phyloP scores from a whole-genome alignment of 179 eudicot genomes.

The Camellia oleifera region DNA sequence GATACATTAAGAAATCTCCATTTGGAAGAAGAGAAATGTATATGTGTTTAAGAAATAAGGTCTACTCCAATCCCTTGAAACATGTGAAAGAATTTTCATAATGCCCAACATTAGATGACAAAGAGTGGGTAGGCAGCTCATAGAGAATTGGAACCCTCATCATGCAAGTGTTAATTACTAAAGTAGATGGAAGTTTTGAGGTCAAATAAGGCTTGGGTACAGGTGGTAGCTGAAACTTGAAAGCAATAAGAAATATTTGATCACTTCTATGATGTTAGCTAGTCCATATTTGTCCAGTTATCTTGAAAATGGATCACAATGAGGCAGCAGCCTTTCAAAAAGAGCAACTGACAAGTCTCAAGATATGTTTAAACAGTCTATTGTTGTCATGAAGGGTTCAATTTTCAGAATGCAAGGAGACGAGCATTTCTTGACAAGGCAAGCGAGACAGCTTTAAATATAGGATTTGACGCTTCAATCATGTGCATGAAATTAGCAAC shows the following conservation, averaged over 20 bases:
- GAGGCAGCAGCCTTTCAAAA: neutral
- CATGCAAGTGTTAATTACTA: neutral
- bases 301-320: too few species aligned
- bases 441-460: neutral
- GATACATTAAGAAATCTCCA: neutral
- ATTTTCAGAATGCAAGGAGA: neutral
- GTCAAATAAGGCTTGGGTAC: neutral
- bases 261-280: neutral
- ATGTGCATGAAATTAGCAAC: neutral
- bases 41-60: neutral
- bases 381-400: neutral
- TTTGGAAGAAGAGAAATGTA: neutral
- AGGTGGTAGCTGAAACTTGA: neutral
- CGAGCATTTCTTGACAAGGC: neutral
- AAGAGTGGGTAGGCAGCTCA: neutral
- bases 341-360: neutral
- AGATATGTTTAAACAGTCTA: neutral
- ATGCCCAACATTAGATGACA: neutral
- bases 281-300: too few species aligned
- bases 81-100: constrained; percentile 4
- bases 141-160: neutral
- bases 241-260: neutral
- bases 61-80: neutral
- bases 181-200: neutral
- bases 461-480: neutral